Percentiles rank a stretch among this genome's conserved stretches.
Evolutionary conservation across 1,284 basidiomycete species (phyloP).

Genomic region (Inonotus hispidus): DNA sequence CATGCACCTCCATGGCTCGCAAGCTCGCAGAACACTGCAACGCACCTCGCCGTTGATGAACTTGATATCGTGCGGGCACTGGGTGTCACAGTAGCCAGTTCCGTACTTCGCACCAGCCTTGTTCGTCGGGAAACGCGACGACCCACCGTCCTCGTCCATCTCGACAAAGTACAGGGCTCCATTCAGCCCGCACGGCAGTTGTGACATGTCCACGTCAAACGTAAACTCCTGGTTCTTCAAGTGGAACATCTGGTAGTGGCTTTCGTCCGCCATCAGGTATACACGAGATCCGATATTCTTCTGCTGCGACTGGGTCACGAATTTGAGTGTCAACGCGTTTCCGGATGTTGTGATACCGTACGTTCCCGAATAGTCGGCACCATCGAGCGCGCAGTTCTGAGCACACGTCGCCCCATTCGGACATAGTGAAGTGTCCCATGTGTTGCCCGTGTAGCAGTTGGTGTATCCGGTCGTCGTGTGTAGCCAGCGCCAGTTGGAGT

Average conservation of each 20-base stretch:
- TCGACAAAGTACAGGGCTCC: slow-evolving; percentile 35
- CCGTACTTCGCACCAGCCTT: slow-evolving; percentile 28
- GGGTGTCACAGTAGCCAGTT: slow-evolving; percentile 32
- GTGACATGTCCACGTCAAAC: slow-evolving; percentile 52
- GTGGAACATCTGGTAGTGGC: slow-evolving; percentile 47
- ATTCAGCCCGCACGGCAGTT: slow-evolving; percentile 48
- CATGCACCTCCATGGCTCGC: too few relatives aligned
- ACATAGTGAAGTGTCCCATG: slow-evolving; percentile 33
- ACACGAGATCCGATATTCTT: slow-evolving; percentile 54
- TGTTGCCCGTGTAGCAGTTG: slow-evolving; percentile 29
- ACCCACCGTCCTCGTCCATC: slow-evolving; percentile 25
- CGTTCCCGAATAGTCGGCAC: slow-evolving; percentile 45
- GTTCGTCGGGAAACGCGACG: slow-evolving; percentile 22
- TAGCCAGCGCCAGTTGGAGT: slow-evolving; percentile 29
- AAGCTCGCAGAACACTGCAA: too few relatives aligned
- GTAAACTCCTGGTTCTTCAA: slow-evolving; percentile 51
- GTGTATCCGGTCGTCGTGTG: slow-evolving; percentile 23
- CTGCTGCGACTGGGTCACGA: slow-evolving; percentile 35
- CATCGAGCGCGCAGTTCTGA: slow-evolving; percentile 50
- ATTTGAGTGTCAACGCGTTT: slow-evolving; percentile 45
- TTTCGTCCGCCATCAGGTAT: slow-evolving; percentile 43
- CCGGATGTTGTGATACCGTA: slow-evolving; percentile 41
- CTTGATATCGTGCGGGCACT: slow-evolving; percentile 32
- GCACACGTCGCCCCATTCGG: slow-evolving; percentile 33
- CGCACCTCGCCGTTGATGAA: slow-evolving; percentile 36